These are phyloP conservation scores for Sugiyamaella americana DNA, from an alignment of 805 yeast genomes.

Conservation along the genomic window DNA sequence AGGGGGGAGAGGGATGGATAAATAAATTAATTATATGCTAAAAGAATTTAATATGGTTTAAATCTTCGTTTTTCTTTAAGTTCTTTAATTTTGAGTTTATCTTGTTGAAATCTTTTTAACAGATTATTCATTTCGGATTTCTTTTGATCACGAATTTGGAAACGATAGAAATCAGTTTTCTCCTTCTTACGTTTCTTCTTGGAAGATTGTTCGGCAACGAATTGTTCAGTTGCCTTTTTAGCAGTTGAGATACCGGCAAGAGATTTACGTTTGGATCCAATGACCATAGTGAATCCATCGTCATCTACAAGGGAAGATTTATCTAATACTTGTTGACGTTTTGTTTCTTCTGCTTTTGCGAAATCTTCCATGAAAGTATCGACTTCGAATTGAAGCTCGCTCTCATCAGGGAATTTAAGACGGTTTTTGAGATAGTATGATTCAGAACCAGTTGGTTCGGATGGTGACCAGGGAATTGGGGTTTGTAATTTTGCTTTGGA, in stretches of 20 bases:
- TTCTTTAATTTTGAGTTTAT: conserved; percentile 74
- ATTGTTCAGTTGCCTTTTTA: conserved; percentile 13
- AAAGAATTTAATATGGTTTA: conserved; percentile 61
- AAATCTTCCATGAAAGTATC: conserved; percentile 59
- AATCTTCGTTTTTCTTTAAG: conserved; percentile 80
- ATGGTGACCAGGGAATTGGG: conserved; percentile 29
- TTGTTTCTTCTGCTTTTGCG: conserved; percentile 59
- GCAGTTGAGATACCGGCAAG: conserved; percentile 49
- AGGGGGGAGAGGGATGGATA: not conserved
- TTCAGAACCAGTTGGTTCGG: conserved; percentile 38
- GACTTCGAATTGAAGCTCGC: conserved; percentile 49
- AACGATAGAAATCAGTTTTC: conserved; percentile 88
- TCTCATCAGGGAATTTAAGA: conserved; percentile 38
- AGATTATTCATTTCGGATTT: conserved; percentile 88
- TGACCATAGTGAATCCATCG: conserved; percentile 90
- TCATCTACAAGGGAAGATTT: conserved; percentile 64
- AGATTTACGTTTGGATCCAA: conserved; percentile 78
- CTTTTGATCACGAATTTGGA: conserved; percentile 91
- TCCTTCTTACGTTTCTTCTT: conserved; percentile 58
- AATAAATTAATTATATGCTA: not conserved
- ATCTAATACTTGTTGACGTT: conserved; percentile 20
- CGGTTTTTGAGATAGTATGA: conserved; percentile 34
- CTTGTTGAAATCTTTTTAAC: conserved; percentile 76
- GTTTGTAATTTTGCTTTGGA: conserved; percentile 51
- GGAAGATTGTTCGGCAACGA: conserved; percentile 20